Conservation (phyloP, 352 stramenopile species). For the Phytophthora sojae region DNA sequence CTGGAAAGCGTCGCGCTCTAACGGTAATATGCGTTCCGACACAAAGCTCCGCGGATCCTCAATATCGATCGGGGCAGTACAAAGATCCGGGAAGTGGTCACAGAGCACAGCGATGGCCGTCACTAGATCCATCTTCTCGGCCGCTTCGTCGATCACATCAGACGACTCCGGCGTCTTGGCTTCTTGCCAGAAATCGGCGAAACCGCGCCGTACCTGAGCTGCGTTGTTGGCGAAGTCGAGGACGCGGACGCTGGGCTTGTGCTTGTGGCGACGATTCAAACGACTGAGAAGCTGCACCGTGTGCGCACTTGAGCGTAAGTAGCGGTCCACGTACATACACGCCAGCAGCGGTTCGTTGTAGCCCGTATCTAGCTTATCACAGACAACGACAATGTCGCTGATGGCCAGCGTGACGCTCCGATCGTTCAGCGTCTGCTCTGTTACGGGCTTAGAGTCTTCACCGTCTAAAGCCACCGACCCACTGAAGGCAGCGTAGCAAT, state of each 20-base stretch:
- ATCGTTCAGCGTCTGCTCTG: slow-evolving; percentile 75
- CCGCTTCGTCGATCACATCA: slow-evolving; percentile 34
- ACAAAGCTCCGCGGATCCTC: slow-evolving; percentile 39
- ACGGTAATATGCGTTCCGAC: slow-evolving; percentile 33
- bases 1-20: slow-evolving; percentile 67
- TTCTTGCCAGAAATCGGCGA: slow-evolving; percentile 61
- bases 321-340: slow-evolving; percentile 88
- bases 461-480: slow-evolving; percentile 43
- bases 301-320: slow-evolving; percentile 65
- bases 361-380: slow-evolving; percentile 87
- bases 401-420: slow-evolving; percentile 54
- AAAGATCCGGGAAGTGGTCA: slow-evolving; percentile 50
- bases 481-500: slow-evolving; percentile 79
- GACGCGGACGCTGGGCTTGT: slow-evolving; percentile 58
- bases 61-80: slow-evolving; percentile 18
- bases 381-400: slow-evolving; percentile 84
- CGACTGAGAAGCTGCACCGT: slow-evolving; percentile 86
- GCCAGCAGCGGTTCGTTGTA: slow-evolving; percentile 82
- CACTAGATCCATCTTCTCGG: slow-evolving; percentile 41
- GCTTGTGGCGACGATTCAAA: slow-evolving; percentile 74
- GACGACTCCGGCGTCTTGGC: slow-evolving; percentile 29
- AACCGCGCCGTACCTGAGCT: slow-evolving; percentile 66
- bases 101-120: slow-evolving; percentile 54
- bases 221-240: slow-evolving; percentile 82
- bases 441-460: slow-evolving; percentile 39